Conservation (phyloP, 2,329 filamentous ascomycete species). For the Claviceps digitariae region DNA sequence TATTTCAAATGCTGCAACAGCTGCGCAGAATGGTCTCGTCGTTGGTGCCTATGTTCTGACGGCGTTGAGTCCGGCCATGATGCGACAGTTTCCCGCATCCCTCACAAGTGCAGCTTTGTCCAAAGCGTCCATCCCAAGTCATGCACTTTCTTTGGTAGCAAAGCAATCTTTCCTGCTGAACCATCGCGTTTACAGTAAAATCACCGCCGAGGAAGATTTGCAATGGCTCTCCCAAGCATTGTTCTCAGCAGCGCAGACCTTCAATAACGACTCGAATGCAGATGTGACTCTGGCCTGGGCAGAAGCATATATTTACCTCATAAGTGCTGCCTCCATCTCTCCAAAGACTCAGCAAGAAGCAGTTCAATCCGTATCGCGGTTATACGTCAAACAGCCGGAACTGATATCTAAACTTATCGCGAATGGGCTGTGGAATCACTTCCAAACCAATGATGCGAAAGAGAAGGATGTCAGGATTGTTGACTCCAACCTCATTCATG, state of each 20-base stretch:
- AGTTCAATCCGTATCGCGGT: conserved; percentile 43
- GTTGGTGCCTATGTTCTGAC: conserved; percentile 64
- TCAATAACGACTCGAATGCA: conserved; percentile 34
- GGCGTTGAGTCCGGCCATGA: conserved; percentile 44
- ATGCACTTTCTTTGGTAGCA: conserved; percentile 55
- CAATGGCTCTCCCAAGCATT: conserved; percentile 65
- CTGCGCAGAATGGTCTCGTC: conserved; percentile 72
- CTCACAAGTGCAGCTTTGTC: conserved; percentile 30
- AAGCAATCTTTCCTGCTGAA: conserved; percentile 84
- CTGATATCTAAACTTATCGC: conserved; percentile 51
- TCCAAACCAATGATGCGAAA: conserved; percentile 49
- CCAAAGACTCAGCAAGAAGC: conserved; percentile 51
- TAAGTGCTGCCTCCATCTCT: conserved; percentile 49
- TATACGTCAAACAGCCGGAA: conserved; percentile 48
- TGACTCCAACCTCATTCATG: conserved; percentile 46
- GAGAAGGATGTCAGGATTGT: conserved; percentile 69
- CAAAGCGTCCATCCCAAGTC: conserved; percentile 48
- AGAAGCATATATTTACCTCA: conserved; percentile 68
- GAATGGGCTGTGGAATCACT: conserved; percentile 68
- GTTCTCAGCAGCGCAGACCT: conserved; percentile 40
- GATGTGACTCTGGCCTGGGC: conserved; percentile 60
- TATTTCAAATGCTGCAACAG: conserved; percentile 59
- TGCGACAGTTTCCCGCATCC: conserved; percentile 41
- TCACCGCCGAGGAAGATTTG: conserved; percentile 61
- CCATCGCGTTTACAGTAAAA: conserved; percentile 69